phyloP scores from a whole-genome alignment of 2,329 filamentous ascomycete species.

The Cylindrodendrum hubeiense region DNA sequence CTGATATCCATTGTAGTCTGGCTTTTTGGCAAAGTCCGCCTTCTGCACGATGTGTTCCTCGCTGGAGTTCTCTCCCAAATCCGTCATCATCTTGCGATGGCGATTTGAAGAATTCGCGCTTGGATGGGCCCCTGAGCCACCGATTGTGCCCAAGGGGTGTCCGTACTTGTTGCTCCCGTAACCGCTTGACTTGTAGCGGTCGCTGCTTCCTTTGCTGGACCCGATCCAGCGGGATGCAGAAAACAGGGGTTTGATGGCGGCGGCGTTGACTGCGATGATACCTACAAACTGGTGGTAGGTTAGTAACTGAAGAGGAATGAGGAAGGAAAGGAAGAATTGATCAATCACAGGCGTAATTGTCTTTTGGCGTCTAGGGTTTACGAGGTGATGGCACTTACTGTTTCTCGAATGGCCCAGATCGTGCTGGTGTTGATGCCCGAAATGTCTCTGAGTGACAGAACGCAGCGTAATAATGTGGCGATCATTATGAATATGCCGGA shows the following conservation, averaged over 20 bases:
- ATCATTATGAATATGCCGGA: constrained; percentile 59
- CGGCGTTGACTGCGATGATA: constrained; percentile 58
- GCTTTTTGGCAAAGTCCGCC: constrained; percentile 3
- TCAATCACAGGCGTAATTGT: neutral
- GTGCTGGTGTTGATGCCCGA: constrained; percentile 53
- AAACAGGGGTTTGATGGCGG: constrained; percentile 56
- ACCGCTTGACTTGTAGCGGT: constrained; percentile 39
- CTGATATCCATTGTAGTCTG: constrained; percentile 35
- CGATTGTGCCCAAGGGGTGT: constrained; percentile 43
- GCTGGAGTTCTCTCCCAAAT: constrained; percentile 47
- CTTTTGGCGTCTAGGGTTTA: neutral
- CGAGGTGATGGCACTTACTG: constrained; percentile 38
- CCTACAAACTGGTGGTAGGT: constrained; percentile 52
- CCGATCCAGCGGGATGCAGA: constrained; percentile 48
- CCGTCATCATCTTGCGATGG: constrained; percentile 38
- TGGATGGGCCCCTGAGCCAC: constrained; percentile 33
- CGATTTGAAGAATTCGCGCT: constrained; percentile 24
- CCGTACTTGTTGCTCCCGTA: constrained; percentile 41
- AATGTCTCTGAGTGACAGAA: constrained; percentile 52
- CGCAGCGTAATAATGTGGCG: constrained; percentile 56
- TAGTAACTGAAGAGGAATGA: neutral
- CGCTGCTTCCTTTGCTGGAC: constrained; percentile 48
- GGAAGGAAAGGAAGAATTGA: neutral
- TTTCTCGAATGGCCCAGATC: constrained; percentile 59
- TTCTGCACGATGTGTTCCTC: constrained; percentile 48